These are phyloP conservation scores for Cicer pinnatifidum DNA, from an alignment of 306 rosid species.

Conservation along the genomic window DNA sequence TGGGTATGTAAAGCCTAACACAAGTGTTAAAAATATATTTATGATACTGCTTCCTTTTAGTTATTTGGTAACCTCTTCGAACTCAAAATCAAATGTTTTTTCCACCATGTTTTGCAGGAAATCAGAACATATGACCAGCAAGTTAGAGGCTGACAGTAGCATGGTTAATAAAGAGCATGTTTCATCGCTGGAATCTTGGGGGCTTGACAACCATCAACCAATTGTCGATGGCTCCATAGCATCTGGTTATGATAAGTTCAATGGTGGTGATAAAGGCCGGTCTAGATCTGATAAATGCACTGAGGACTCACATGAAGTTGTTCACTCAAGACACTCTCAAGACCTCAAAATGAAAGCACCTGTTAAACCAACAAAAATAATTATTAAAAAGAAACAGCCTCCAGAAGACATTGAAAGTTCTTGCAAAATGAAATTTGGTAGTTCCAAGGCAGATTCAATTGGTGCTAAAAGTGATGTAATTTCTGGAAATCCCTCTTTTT, in stretches of 20 bases:
- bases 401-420: slow-evolving; percentile 45
- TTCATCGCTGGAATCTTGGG: slow-evolving; percentile 46
- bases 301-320: slow-evolving; percentile 44
- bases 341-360: slow-evolving; percentile 62
- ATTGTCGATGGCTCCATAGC: slow-evolving; percentile 41
- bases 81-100: slow-evolving; percentile 37
- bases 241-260: slow-evolving; percentile 44
- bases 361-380: slow-evolving; percentile 52
- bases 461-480: slow-evolving; percentile 50
- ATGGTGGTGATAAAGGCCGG: slow-evolving; percentile 41
- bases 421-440: slow-evolving; percentile 51
- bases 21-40: slow-evolving; percentile 26
- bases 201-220: slow-evolving; percentile 40
- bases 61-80: slow-evolving; percentile 19
- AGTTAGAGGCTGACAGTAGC: slow-evolving; percentile 40
- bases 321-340: slow-evolving; percentile 39
- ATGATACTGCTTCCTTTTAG: slow-evolving; percentile 25
- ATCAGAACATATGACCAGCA: slow-evolving; percentile 44
- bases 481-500: slow-evolving; percentile 47
- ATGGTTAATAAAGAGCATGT: slow-evolving; percentile 42
- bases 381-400: slow-evolving; percentile 57
- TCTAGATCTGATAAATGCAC: slow-evolving; percentile 46
- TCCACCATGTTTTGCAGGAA: slow-evolving; percentile 53
- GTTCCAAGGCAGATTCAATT: slow-evolving; percentile 43
- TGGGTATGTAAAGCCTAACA: slow-evolving; percentile 50